Evolutionary conservation across 257 asterid species (phyloP).

Genomic region (Nicotiana otophora): DNA sequence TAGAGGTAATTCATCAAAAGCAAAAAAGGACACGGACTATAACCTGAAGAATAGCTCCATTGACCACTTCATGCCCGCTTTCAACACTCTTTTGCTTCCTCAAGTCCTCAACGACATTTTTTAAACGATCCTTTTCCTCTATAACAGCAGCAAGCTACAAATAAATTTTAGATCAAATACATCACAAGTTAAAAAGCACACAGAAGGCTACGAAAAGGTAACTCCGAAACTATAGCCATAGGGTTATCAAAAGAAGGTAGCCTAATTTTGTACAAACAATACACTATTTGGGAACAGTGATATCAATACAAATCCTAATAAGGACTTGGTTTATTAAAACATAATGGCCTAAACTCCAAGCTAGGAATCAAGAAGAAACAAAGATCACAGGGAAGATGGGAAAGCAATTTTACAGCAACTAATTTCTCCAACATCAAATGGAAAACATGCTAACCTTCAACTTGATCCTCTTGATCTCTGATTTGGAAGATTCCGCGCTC

Average conservation of each 20-base stretch:
- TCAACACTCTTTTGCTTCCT: constrained; percentile 44
- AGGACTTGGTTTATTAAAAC: not conserved
- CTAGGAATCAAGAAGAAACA: constrained; percentile 3
- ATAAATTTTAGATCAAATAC: constrained; percentile 18
- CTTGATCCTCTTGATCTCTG: constrained; percentile 74
- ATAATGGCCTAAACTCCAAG: not conserved
- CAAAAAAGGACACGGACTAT: not conserved
- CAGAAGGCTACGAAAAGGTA: not conserved
- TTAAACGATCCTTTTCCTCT: constrained; percentile 67
- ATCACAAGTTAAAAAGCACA: not conserved
- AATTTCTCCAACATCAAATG: not conserved
- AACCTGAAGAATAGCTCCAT: constrained; percentile 58
- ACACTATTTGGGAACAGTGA: not conserved
- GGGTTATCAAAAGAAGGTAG: not conserved
- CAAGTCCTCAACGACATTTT: constrained; percentile 39
- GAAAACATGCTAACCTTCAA: constrained; percentile 51
- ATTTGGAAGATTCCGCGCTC: constrained; percentile 51
- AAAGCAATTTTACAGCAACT: not conserved
- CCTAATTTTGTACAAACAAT: not conserved
- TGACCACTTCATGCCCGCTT: constrained; percentile 45
- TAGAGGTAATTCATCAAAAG: constrained; percentile 6
- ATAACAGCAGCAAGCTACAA: constrained; percentile 60
- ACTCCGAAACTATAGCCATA: not conserved
- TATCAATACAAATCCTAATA: not conserved
- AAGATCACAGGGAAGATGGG: not conserved